Conservation (phyloP, 257 asterid genomes). For the Agastache rugosa region DNA sequence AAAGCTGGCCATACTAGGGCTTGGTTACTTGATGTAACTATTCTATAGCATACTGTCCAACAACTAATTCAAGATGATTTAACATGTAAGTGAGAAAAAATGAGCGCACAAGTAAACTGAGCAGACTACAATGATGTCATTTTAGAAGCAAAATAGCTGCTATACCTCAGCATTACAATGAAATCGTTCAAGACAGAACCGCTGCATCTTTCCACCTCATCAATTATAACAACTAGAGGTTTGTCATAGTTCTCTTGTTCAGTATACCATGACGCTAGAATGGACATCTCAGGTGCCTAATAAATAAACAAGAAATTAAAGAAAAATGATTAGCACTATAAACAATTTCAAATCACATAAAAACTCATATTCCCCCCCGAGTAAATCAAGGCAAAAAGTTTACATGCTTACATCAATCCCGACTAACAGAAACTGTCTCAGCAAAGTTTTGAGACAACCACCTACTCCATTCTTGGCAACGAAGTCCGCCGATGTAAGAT, state of each 20-base stretch:
- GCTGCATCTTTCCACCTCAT: constrained; percentile 81
- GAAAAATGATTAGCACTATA: constrained; percentile 29
- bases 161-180: constrained; percentile 79
- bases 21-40: not conserved
- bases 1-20: not conserved
- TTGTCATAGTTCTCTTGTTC: constrained; percentile 61
- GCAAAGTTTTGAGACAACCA: constrained; percentile 75
- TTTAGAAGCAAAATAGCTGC: constrained; percentile 25
- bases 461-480: constrained; percentile 78
- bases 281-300: constrained; percentile 87
- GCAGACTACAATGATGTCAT: constrained; percentile 5
- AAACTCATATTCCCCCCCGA: not conserved
- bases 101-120: constrained; percentile 4
- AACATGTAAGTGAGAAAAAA: constrained; percentile 7
- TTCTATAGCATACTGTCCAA: not conserved
- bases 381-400: constrained; percentile 18
- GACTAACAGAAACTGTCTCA: constrained; percentile 66
- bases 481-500: constrained; percentile 78
- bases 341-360: constrained; percentile 13
- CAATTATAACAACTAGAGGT: constrained; percentile 83
- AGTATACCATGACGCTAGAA: constrained; percentile 83
- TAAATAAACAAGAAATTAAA: constrained; percentile 30
- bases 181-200: constrained; percentile 84
- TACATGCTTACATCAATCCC: constrained; percentile 65
- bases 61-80: constrained; percentile 1